Percentiles rank a stretch among this genome's conserved stretches.
These are phyloP conservation scores for Alnus rubra DNA, from an alignment of 306 rosid genomes.

Conservation along the genomic window DNA sequence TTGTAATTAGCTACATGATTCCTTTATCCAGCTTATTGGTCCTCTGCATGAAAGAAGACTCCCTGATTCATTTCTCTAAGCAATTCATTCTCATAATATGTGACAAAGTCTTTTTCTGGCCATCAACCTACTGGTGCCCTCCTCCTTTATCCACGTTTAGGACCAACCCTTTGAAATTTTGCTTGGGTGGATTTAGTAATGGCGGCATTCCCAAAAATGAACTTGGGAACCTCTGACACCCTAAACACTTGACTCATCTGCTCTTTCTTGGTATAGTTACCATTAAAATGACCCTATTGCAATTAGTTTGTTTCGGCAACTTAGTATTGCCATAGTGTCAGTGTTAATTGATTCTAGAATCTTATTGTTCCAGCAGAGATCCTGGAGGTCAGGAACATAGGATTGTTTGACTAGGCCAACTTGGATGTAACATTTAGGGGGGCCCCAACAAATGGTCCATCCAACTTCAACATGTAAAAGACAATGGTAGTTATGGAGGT, in stretches of 20 bases:
- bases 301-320: not conserved
- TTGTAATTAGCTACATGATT: not conserved
- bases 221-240: not conserved
- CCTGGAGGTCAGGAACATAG: not conserved
- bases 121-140: constrained; percentile 18
- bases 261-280: not conserved
- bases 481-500: constrained; percentile 10
- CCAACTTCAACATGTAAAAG: constrained; percentile 10
- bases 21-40: not conserved
- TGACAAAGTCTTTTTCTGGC: not conserved
- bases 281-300: not conserved
- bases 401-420: not conserved
- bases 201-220: not conserved
- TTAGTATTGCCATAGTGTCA: not conserved
- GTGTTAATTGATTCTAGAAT: not conserved
- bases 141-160: constrained; percentile 3
- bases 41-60: not conserved
- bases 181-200: not conserved
- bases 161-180: not conserved
- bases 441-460: not conserved
- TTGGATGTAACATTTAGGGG: not conserved
- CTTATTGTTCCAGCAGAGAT: not conserved
- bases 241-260: not conserved
- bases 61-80: not conserved
- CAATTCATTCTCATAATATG: not conserved